A percentile compares a stretch with the other conserved stretches of the same genome.
These are phyloP conservation scores for Geosiphon pyriformis DNA, from an alignment of 192 early-diverging fungal species.

Conservation along the genomic window DNA sequence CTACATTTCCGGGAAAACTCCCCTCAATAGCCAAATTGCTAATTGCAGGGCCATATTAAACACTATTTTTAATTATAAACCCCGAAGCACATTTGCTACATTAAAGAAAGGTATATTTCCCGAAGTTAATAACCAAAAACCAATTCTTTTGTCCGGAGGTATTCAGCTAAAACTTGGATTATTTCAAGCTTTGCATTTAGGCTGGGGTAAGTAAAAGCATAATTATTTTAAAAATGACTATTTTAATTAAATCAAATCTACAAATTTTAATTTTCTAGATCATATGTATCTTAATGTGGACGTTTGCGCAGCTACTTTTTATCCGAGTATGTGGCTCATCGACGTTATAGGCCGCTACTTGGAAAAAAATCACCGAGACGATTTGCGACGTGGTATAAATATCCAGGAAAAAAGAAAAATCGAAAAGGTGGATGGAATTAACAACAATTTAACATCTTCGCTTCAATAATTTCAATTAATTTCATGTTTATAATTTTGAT, in stretches of 20 bases:
- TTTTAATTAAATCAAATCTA: neutral
- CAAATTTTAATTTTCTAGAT: neutral
- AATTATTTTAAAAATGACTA: neutral
- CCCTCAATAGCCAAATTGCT: neutral
- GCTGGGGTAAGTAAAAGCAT: neutral
- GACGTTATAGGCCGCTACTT: neutral
- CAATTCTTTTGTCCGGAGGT: neutral
- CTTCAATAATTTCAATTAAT: neutral
- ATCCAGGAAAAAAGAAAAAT: neutral
- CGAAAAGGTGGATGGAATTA: slow-evolving; percentile 1
- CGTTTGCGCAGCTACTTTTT: slow-evolving; percentile 3
- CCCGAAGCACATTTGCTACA: neutral
- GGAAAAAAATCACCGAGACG: neutral
- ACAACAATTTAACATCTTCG: neutral
- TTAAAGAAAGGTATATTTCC: slow-evolving; percentile 13
- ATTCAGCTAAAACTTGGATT: slow-evolving; percentile 6
- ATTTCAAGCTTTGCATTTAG: slow-evolving; percentile 8
- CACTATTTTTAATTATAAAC: slow-evolving; percentile 12
- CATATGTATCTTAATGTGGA: slow-evolving; percentile 16
- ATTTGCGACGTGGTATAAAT: slow-evolving; percentile 1
- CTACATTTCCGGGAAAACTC: neutral
- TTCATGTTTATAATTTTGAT: neutral
- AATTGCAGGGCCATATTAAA: neutral
- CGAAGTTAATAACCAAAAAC: neutral
- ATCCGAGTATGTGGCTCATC: neutral